These are phyloP conservation scores for Picea abies DNA, from an alignment of 83 land plant species.

Conservation along the genomic window DNA sequence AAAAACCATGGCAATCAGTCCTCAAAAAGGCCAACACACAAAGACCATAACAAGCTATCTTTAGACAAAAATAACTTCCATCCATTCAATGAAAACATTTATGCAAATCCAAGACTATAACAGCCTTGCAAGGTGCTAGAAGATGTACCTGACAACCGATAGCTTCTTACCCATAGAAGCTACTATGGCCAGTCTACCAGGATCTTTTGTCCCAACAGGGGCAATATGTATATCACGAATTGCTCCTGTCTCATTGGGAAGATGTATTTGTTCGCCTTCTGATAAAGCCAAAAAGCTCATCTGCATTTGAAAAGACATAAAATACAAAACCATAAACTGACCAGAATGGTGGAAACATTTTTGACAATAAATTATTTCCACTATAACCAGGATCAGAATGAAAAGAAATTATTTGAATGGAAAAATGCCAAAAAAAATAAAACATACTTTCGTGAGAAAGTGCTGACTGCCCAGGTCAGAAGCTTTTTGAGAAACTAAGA, in stretches of 20 bases:
- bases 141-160: conserved; percentile 70
- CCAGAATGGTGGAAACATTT: neutral
- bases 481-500: conserved; percentile 58
- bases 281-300: conserved; percentile 58
- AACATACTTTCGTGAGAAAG: conserved; percentile 49
- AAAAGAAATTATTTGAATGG: conserved; percentile 29
- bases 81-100: neutral
- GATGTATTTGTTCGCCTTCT: conserved; percentile 51
- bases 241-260: conserved; percentile 60
- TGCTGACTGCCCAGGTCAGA: conserved; percentile 36
- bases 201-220: conserved; percentile 31
- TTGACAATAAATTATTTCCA: neutral
- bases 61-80: conserved; percentile 4
- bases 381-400: neutral
- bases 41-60: conserved; percentile 10
- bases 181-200: conserved; percentile 62
- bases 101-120: neutral
- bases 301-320: conserved; percentile 29
- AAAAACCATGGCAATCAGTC: neutral
- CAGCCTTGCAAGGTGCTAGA: neutral
- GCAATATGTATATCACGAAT: conserved; percentile 72
- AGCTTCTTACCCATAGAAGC: conserved; percentile 81
- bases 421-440: neutral
- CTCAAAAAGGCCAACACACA: neutral
- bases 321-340: neutral